Evolutionary conservation across 2,329 filamentous ascomycete species (phyloP).

Genomic region (Penicillium olsonii): DNA sequence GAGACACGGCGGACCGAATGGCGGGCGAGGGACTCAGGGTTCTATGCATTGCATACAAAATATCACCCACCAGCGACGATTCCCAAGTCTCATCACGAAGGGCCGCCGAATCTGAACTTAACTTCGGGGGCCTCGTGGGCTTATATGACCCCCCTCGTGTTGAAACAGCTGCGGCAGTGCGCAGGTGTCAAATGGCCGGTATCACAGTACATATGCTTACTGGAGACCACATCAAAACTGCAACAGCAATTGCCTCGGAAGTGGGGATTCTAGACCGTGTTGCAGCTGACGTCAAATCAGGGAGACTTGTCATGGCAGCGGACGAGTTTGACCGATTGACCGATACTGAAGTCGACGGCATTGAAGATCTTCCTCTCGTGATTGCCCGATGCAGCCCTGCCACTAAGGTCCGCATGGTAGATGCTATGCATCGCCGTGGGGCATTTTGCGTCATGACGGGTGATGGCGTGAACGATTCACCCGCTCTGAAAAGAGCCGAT

Average conservation of each 20-base stretch:
- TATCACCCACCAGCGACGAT: slow-evolving; percentile 28
- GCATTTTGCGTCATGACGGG: slow-evolving; percentile 85
- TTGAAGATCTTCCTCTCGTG: slow-evolving; percentile 76
- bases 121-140: slow-evolving; percentile 60
- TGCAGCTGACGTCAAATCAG: slow-evolving; percentile 44
- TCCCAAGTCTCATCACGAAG: slow-evolving; percentile 43
- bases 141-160: slow-evolving; percentile 63
- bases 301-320: slow-evolving; percentile 54
- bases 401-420: slow-evolving; percentile 90
- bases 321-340: slow-evolving; percentile 57
- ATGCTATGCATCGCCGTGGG: slow-evolving; percentile 75
- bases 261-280: slow-evolving; percentile 55
- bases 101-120: slow-evolving; percentile 55
- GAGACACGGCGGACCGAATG: slow-evolving; percentile 55
- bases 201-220: slow-evolving; percentile 61
- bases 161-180: slow-evolving; percentile 60
- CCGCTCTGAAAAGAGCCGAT: slow-evolving; percentile 76
- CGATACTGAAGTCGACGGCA: slow-evolving; percentile 60
- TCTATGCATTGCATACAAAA: slow-evolving; percentile 55
- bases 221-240: slow-evolving; percentile 59
- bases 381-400: slow-evolving; percentile 81
- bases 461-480: slow-evolving; percentile 84
- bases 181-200: slow-evolving; percentile 55
- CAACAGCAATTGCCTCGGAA: slow-evolving; percentile 58
- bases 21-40: slow-evolving; percentile 62